Evolutionary conservation across 2,329 filamentous ascomycete species (phyloP).

Genomic region (Colletotrichum eremochloae): DNA sequence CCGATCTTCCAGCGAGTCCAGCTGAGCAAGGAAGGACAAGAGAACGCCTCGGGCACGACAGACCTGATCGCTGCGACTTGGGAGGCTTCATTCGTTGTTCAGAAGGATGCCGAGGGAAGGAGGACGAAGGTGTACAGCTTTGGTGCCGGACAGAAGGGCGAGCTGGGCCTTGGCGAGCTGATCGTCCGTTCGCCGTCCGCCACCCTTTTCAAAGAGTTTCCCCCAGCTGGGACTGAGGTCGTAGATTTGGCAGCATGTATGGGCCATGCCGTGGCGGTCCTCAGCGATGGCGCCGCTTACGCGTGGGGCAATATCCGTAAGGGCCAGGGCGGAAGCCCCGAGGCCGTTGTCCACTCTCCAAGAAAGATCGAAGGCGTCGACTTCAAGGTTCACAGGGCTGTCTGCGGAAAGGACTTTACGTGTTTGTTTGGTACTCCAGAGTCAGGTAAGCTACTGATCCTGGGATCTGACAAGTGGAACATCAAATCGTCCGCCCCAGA

Average conservation of each 20-base stretch:
- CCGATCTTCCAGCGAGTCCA: slow-evolving; percentile 57
- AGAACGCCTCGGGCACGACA: slow-evolving; percentile 46
- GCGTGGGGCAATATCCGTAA: slow-evolving; percentile 93
- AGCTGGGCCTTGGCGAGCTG: slow-evolving; percentile 74
- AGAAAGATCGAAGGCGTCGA: slow-evolving; percentile 68
- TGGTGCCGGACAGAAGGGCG: slow-evolving; percentile 78
- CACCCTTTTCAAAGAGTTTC: slow-evolving; percentile 71
- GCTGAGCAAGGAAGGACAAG: slow-evolving; percentile 49
- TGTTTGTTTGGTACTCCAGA: slow-evolving; percentile 72
- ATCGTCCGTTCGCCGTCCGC: slow-evolving; percentile 63
- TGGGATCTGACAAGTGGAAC: slow-evolving; percentile 83
- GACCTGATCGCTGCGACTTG: slow-evolving; percentile 78
- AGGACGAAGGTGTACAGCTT: slow-evolving; percentile 70
- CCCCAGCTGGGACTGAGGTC: slow-evolving; percentile 70
- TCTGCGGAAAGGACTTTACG: slow-evolving; percentile 90
- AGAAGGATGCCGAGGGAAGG: slow-evolving; percentile 57
- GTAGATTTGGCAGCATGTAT: slow-evolving; percentile 79
- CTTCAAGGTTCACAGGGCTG: slow-evolving; percentile 76
- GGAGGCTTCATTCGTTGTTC: slow-evolving; percentile 77
- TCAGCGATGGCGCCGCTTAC: slow-evolving; percentile 82
- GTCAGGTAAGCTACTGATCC: slow-evolving; percentile 71
- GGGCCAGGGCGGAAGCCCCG: slow-evolving; percentile 79
- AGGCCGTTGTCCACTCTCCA: slow-evolving; percentile 69
- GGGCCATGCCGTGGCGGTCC: slow-evolving; percentile 80
- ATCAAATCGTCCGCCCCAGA: slow-evolving; percentile 70